phyloP scores from a whole-genome alignment of 768 basidiomycete genomes.

The Amyloporia xantha region DNA sequence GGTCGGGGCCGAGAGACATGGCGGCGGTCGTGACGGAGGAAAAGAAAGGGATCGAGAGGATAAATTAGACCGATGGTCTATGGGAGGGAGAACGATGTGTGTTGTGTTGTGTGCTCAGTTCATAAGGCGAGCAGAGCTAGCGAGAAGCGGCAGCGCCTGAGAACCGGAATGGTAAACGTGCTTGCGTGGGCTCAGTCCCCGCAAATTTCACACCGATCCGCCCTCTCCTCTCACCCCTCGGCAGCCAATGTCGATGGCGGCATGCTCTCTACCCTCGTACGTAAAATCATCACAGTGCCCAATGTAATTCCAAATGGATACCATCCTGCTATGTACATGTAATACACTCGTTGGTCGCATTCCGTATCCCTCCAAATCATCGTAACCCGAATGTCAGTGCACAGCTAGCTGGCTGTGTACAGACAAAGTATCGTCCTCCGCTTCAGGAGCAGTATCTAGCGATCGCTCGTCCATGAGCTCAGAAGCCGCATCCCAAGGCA shows the following conservation, averaged over 20 bases:
- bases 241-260: not conserved
- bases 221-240: not conserved
- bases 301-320: too few relatives aligned
- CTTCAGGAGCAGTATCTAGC: constrained; percentile 13
- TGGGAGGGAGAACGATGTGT: too few relatives aligned
- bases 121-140: not conserved
- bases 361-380: not conserved
- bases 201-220: not conserved
- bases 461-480: not conserved
- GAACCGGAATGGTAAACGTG: too few relatives aligned
- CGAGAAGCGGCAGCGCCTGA: not conserved
- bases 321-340: too few relatives aligned
- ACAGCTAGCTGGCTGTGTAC: too few relatives aligned
- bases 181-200: too few relatives aligned
- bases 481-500: not conserved
- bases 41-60: not conserved
- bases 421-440: not conserved
- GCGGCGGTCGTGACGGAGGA: constrained; percentile 3
- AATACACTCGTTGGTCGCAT: not conserved
- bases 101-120: too few relatives aligned
- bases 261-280: not conserved
- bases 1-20: constrained; percentile 11
- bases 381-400: not conserved
- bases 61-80: not conserved
- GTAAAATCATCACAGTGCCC: not conserved